A percentile compares a stretch with the other conserved stretches of the same genome.
Conservation (phyloP, 164 flowering plant species). For the Vitis cinerea region DNA sequence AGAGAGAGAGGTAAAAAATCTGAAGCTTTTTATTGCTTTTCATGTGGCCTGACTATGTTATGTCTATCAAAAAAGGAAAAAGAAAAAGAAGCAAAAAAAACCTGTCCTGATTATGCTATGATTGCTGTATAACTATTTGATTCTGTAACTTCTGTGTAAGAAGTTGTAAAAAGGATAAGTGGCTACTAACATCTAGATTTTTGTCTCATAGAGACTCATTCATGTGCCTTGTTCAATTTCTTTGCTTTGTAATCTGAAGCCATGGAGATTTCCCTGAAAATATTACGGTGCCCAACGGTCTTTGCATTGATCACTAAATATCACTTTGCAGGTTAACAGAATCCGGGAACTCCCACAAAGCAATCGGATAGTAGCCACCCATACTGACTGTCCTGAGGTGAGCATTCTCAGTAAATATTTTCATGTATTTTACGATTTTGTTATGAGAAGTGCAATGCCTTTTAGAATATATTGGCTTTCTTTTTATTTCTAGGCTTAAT, state of each 20-base stretch:
- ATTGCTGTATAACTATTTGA: too few species aligned
- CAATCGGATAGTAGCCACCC: constrained; percentile 89
- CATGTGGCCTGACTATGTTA: too few species aligned
- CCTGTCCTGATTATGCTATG: too few species aligned
- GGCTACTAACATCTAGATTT: too few species aligned
- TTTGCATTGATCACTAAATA: not conserved
- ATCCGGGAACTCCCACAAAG: constrained; percentile 95
- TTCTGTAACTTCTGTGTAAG: too few species aligned
- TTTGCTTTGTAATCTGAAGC: not conserved
- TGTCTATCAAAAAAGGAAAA: too few species aligned
- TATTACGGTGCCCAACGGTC: not conserved
- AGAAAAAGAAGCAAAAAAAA: too few species aligned
- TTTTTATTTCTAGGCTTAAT: not conserved
- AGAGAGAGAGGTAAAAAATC: too few species aligned
- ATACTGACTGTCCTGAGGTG: constrained; percentile 95
- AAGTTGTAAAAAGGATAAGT: not conserved
- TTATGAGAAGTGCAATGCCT: not conserved
- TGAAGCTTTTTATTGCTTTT: too few species aligned
- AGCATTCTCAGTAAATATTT: constrained; percentile 17
- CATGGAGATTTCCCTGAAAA: not conserved
- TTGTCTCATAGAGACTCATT: not conserved
- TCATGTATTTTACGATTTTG: not conserved
- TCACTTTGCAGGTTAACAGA: constrained; percentile 77
- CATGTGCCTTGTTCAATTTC: not conserved
- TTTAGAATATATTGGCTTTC: not conserved